Base-by-base conservation (phyloP, 2,329 filamentous ascomycete species). In the Zasmidium cellare region DNA sequence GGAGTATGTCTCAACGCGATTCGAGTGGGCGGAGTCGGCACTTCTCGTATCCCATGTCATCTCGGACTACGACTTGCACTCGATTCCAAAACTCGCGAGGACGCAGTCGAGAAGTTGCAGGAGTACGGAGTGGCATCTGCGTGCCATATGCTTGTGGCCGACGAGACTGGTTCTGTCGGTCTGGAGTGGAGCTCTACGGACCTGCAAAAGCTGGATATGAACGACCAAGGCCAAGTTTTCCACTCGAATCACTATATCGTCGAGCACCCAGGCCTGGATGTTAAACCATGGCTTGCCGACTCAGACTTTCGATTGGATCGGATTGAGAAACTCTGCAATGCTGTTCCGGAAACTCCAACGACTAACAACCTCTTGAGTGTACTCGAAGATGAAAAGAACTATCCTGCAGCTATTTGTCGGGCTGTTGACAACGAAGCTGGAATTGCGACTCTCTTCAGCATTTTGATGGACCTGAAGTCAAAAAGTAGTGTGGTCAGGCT, bases 1-100 rank as follows among this genome's bases (percentile, higher is more conserved):
- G 85, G 84, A 0, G 80, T 81, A 0, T 82, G 81, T 45, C 74
- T 88, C 7, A 88, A 88, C 59, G 86, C 85, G 0, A 85, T 88
- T 58, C 77, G 79, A 41, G 83, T 82, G 2, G 76, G 78, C 1
- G 84, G 84, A 0, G 79, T 86, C 48, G 77, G 84, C 64, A 64
- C 71, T 1, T 70, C 71, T 1, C 79, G 77, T 6, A 64, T 87
- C 2, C 85, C 86, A 0, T 80, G 85, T n/a, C 86, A 88, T 65
- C 73, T 88, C 6, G 84, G 82, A 0, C 75, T 88, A 3, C 76
- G 86, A 1, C 70, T 78, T 18, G 80, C 78, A 3, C 71, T 88
- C 1, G 84, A 88, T 51, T 81, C 79, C 23, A 52, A 22, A 0
- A 82, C 78, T 1, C 76, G 77, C 0, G 71, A 71, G 0, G 76